phyloP scores from a whole-genome alignment of 1,139 yeast species.

The Geotrichum australiense region DNA sequence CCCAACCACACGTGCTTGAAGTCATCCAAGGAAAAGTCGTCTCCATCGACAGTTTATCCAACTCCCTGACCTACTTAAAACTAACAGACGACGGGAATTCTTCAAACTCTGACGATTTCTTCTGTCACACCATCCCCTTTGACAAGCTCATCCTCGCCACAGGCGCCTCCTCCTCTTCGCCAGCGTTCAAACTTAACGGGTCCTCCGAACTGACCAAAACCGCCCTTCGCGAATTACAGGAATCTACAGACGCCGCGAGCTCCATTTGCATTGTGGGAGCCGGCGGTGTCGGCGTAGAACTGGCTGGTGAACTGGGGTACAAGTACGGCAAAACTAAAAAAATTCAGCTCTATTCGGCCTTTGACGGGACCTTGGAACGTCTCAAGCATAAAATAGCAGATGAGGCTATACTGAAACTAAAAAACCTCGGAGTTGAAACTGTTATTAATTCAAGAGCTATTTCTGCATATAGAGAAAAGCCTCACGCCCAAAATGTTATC shows the following conservation, averaged over 20 bases:
- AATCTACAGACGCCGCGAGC: slow-evolving; percentile 14
- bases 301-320: slow-evolving; percentile 25
- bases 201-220: slow-evolving; percentile 14
- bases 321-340: slow-evolving; percentile 21
- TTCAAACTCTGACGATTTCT: slow-evolving; percentile 4
- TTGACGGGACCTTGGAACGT: slow-evolving; percentile 12
- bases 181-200: slow-evolving; percentile 18
- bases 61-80: slow-evolving; percentile 11
- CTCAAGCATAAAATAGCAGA: slow-evolving; percentile 13
- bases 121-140: slow-evolving; percentile 12
- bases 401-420: slow-evolving; percentile 13
- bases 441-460: slow-evolving; percentile 10
- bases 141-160: slow-evolving; percentile 17
- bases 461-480: slow-evolving; percentile 5
- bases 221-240: slow-evolving; percentile 12
- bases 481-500: too few species aligned
- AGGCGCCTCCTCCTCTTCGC: slow-evolving; percentile 18
- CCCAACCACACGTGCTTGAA: slow-evolving; percentile 6
- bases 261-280: slow-evolving; percentile 25
- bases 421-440: slow-evolving; percentile 14
- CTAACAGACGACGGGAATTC: slow-evolving; percentile 12
- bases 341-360: slow-evolving; percentile 14
- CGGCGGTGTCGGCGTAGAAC: slow-evolving; percentile 27
- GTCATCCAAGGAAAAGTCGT: slow-evolving; percentile 17
- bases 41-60: slow-evolving; percentile 12